phyloP scores from a whole-genome alignment of 2,329 filamentous ascomycete genomes.

The Exophiala alcalophila region DNA sequence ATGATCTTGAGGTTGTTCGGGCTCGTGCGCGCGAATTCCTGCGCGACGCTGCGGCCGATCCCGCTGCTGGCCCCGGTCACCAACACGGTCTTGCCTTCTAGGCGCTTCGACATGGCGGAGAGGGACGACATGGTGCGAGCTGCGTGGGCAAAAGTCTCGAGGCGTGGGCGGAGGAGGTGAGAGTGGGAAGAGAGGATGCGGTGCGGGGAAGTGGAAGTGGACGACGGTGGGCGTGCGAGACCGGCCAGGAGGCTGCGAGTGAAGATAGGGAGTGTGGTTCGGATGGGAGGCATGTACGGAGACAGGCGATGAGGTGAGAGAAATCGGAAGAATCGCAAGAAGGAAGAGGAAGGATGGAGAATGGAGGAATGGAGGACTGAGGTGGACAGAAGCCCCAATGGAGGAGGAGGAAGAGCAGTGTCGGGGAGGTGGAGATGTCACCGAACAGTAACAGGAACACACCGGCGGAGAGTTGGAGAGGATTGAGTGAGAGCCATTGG shows the following conservation, averaged over 20 bases:
- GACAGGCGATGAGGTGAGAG: neutral
- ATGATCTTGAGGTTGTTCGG: slow-evolving; percentile 78
- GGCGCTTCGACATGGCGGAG: slow-evolving; percentile 69
- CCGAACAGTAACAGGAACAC: no score
- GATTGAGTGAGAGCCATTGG: no score
- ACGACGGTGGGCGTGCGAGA: neutral
- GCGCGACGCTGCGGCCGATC: slow-evolving; percentile 71
- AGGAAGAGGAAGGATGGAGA: no score
- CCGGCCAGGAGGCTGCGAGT: slow-evolving; percentile 3
- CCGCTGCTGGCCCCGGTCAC: slow-evolving; percentile 92
- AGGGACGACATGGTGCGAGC: slow-evolving; percentile 57
- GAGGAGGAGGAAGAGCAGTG: no score
- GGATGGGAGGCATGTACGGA: slow-evolving; percentile 12
- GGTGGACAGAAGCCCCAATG: no score
- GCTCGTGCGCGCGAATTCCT: slow-evolving; percentile 86
- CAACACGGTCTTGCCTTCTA: slow-evolving; percentile 87
- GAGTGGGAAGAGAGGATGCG: neutral
- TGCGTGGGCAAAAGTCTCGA: neutral
- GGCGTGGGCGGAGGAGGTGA: no score
- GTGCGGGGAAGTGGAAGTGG: slow-evolving; percentile 8
- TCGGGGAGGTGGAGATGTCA: no score
- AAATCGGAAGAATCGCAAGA: neutral
- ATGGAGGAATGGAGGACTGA: no score
- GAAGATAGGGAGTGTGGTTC: neutral
- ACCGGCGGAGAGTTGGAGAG: no score